A percentile compares a stretch with the other conserved stretches of the same genome.
Evolutionary conservation across 2,329 filamentous ascomycete genomes (phyloP).

Genomic region (Dactylella cylindrospora): DNA sequence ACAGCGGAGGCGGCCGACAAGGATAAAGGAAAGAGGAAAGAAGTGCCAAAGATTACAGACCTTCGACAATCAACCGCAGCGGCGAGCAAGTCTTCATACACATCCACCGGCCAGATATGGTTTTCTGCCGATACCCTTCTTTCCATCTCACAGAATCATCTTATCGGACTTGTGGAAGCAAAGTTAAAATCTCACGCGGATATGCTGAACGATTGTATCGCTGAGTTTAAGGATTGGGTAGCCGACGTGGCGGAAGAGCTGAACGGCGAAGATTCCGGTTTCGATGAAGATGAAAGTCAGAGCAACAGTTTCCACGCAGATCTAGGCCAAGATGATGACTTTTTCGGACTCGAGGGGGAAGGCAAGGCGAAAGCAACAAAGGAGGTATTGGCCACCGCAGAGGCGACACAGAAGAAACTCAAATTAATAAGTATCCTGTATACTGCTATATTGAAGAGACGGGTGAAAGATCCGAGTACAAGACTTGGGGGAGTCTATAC

Average conservation of each 20-base stretch:
- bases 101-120: conserved; percentile 42
- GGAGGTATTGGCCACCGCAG: conserved; percentile 18
- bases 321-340: conserved; percentile 9
- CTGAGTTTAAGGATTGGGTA: conserved; percentile 41
- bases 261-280: conserved; percentile 35
- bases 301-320: conserved; percentile 14
- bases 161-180: conserved; percentile 31
- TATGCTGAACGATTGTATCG: conserved; percentile 41
- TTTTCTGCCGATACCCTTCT: conserved; percentile 32
- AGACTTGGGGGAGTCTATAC: conserved; percentile 17
- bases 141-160: conserved; percentile 37
- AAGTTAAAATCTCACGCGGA: conserved; percentile 33
- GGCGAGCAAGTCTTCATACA: conserved; percentile 32
- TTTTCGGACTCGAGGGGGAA: conserved; percentile 4
- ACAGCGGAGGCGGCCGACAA: not conserved
- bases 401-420: conserved; percentile 37
- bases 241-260: conserved; percentile 30
- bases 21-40: not conserved
- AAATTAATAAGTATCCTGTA: conserved; percentile 40
- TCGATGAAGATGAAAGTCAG: conserved; percentile 35
- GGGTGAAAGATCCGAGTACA: conserved; percentile 24
- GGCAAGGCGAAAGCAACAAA: conserved; percentile 34
- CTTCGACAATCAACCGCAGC: conserved; percentile 10
- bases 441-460: conserved; percentile 35
- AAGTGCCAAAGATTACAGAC: conserved; percentile 20